phyloP scores from a whole-genome alignment of 305 asterid species.

The Ruellia speciosa region DNA sequence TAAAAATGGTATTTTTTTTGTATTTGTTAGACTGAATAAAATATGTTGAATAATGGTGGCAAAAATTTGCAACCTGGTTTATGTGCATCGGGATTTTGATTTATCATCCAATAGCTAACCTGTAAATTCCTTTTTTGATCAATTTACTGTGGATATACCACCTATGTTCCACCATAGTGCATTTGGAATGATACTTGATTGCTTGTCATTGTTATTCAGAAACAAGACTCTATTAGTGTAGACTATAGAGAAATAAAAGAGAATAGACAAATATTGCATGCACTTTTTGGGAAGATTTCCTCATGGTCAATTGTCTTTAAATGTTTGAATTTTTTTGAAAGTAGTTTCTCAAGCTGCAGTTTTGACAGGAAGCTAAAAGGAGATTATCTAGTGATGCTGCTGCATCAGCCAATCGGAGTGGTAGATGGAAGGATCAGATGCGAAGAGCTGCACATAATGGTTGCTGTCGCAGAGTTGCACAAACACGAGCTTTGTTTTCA shows the following conservation, averaged over 20 bases:
- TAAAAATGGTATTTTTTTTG: not conserved
- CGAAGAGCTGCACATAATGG: conserved; percentile 92
- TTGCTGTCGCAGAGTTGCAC: conserved; percentile 91
- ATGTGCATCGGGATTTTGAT: not conserved
- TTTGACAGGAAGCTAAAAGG: conserved; percentile 76
- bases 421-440: conserved; percentile 97
- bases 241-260: no score
- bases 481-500: conserved; percentile 69
- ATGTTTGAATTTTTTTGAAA: no score
- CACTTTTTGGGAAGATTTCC: no score
- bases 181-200: no score
- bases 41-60: not conserved
- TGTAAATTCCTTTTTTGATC: conserved; percentile 14
- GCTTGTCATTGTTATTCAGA: conserved; percentile 1
- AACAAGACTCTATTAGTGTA: not conserved
- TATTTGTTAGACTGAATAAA: not conserved
- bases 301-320: no score
- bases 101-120: not conserved
- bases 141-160: not conserved
- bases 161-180: no score
- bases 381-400: conserved; percentile 84
- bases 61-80: not conserved
- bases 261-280: no score
- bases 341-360: not conserved
- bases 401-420: conserved; percentile 69